Evolutionary conservation across 2,329 filamentous ascomycete genomes (phyloP).

Genomic region (Xylaria polymorpha): DNA sequence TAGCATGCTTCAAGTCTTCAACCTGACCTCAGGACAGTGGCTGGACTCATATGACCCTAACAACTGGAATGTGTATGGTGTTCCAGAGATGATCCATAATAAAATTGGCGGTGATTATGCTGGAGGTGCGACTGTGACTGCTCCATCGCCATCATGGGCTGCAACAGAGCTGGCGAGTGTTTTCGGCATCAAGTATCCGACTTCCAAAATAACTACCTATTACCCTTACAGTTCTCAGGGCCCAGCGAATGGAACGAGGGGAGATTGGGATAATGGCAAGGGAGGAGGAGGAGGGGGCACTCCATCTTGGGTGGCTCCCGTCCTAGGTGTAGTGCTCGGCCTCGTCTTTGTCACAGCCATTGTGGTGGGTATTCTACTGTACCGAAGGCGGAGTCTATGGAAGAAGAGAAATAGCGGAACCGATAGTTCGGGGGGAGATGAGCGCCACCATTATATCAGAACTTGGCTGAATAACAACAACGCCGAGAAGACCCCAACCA

Average conservation of each 20-base stretch:
- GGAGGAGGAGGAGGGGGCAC: constrained; percentile 51
- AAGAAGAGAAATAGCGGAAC: constrained; percentile 52
- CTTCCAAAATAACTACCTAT: constrained; percentile 66
- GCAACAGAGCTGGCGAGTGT: constrained; percentile 60
- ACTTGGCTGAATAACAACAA: constrained; percentile 61
- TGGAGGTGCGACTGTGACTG: constrained; percentile 76
- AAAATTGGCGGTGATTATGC: constrained; percentile 74
- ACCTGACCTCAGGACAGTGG: constrained; percentile 77
- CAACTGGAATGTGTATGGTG: constrained; percentile 72
- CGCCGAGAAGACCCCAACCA: constrained; percentile 57
- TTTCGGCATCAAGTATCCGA: constrained; percentile 67
- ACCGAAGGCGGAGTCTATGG: constrained; percentile 61
- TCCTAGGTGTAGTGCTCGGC: constrained; percentile 71
- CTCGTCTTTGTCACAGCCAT: constrained; percentile 65
- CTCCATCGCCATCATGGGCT: constrained; percentile 70
- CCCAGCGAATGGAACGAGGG: constrained; percentile 47
- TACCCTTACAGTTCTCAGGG: constrained; percentile 66
- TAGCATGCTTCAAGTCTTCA: constrained; percentile 74
- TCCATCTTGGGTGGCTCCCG: constrained; percentile 69
- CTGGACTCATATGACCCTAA: constrained; percentile 74
- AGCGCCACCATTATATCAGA: constrained; percentile 60
- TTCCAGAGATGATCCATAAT: constrained; percentile 71
- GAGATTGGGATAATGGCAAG: constrained; percentile 42
- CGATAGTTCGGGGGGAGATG: constrained; percentile 56
- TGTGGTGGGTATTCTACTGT: constrained; percentile 64